A percentile compares a stretch with the other conserved stretches of the same genome.
phyloP scores from a whole-genome alignment of 2,329 filamentous ascomycete species.

The Phoma sp. region DNA sequence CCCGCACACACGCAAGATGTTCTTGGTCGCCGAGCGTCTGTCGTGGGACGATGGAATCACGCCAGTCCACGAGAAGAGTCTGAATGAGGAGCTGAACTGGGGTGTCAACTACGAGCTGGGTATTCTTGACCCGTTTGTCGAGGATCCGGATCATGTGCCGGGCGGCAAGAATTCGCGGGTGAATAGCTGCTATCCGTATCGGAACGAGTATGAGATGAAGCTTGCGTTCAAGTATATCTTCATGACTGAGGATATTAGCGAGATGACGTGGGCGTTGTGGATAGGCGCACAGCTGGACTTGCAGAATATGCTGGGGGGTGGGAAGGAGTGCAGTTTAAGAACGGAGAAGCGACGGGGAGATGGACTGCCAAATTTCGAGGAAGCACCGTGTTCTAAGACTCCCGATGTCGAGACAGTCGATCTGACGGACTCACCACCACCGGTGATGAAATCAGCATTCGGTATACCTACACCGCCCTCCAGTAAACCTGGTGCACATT shows the following conservation, averaged over 20 bases:
- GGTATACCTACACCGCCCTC: not conserved
- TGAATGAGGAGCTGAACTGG: conserved; percentile 37
- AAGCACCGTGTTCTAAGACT: not conserved
- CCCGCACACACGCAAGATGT: conserved; percentile 37
- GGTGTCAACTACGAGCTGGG: conserved; percentile 39
- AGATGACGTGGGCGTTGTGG: conserved; percentile 33
- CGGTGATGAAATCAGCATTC: not conserved
- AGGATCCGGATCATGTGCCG: conserved; percentile 25
- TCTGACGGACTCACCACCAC: not conserved
- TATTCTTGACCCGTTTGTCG: conserved; percentile 31
- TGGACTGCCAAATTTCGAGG: no score
- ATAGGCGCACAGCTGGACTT: conserved; percentile 21
- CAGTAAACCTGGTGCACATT: no score
- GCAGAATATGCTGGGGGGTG: conserved; percentile 4
- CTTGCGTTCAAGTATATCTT: conserved; percentile 31
- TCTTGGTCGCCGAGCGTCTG: conserved; percentile 38
- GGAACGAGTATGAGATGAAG: conserved; percentile 36
- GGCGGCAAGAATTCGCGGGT: conserved; percentile 30
- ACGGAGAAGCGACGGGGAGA: no score
- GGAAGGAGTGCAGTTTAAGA: no score
- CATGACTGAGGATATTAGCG: conserved; percentile 24
- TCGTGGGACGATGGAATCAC: conserved; percentile 28
- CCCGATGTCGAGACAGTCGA: conserved; percentile 9
- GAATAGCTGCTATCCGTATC: conserved; percentile 36
- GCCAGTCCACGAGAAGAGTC: conserved; percentile 24